phyloP scores from a whole-genome alignment of 2,329 filamentous ascomycete genomes.

The Colletotrichum euphorbiae region DNA sequence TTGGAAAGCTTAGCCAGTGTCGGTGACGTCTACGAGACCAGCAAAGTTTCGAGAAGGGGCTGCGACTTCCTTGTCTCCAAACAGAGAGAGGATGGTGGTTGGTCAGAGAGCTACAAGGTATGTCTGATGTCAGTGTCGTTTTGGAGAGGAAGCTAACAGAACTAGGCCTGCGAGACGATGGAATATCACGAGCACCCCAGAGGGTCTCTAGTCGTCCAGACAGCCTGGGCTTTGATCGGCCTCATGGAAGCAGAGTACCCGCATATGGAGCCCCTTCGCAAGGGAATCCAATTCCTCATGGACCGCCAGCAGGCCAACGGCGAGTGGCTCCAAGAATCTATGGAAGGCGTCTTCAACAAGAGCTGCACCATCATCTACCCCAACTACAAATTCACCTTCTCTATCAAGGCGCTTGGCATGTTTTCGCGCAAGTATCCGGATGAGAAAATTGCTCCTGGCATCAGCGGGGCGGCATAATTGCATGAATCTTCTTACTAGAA shows the following conservation, averaged over 20 bases:
- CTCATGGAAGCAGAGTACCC: constrained; percentile 87
- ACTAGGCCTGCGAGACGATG: constrained; percentile 79
- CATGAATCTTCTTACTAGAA: background rate
- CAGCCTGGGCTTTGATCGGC: constrained; percentile 87
- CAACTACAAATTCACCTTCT: constrained; percentile 98
- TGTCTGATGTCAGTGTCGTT: constrained; percentile 35
- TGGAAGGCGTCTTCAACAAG: constrained; percentile 99
- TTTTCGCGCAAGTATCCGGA: constrained; percentile 81
- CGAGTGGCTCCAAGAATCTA: constrained; percentile 94
- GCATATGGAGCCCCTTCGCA: constrained; percentile 76
- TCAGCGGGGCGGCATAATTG: constrained; percentile 20
- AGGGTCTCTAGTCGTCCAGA: constrained; percentile 91
- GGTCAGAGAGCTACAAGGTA: constrained; percentile 93
- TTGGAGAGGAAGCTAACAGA: constrained; percentile 26
- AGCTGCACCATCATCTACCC: constrained; percentile 99
- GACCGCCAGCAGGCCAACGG: constrained; percentile 86
- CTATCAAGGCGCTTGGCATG: constrained; percentile 93
- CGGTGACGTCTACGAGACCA: constrained; percentile 84
- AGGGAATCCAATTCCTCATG: constrained; percentile 85
- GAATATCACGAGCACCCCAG: constrained; percentile 79
- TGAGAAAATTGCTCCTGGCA: constrained; percentile 58
- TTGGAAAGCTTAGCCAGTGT: constrained; percentile 85
- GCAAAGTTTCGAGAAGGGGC: constrained; percentile 75
- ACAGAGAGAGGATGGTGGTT: constrained; percentile 90
- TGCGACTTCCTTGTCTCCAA: constrained; percentile 89